phyloP scores from a whole-genome alignment of 164 flowering plant species.

The Umbellularia californica region DNA sequence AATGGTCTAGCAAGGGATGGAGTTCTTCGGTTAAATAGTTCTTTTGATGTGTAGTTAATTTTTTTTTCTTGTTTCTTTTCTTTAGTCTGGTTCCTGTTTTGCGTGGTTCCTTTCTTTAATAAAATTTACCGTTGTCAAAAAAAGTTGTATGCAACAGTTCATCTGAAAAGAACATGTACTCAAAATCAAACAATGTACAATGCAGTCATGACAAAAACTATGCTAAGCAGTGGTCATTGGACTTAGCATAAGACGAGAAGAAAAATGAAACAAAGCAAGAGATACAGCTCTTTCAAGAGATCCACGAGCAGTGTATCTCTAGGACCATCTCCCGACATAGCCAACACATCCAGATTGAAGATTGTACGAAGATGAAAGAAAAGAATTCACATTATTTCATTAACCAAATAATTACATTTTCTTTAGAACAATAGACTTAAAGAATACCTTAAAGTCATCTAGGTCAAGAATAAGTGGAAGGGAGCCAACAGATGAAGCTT shows the following conservation, averaged over 20 bases:
- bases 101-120: too few relatives aligned
- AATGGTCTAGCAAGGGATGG: too few relatives aligned
- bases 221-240: too few relatives aligned
- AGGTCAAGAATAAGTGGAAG: conserved; percentile 78
- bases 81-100: too few relatives aligned
- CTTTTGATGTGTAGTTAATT: too few relatives aligned
- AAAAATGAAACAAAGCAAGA: background rate
- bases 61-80: too few relatives aligned
- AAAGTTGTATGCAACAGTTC: too few relatives aligned
- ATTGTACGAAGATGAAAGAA: background rate
- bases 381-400: background rate
- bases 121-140: too few relatives aligned
- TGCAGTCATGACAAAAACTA: background rate
- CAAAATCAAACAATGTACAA: too few relatives aligned
- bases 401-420: background rate
- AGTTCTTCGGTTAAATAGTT: too few relatives aligned
- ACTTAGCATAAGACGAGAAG: background rate
- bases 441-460: conserved; percentile 89
- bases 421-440: background rate
- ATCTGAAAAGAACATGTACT: background rate
- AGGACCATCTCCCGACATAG: background rate
- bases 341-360: too few relatives aligned
- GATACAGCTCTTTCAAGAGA: background rate
- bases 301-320: background rate
- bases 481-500: conserved; percentile 44